These are phyloP conservation scores for Ophiognomonia clavigignenti-juglandacearum DNA, from an alignment of 2,329 filamentous ascomycete genomes.

Conservation along the genomic window DNA sequence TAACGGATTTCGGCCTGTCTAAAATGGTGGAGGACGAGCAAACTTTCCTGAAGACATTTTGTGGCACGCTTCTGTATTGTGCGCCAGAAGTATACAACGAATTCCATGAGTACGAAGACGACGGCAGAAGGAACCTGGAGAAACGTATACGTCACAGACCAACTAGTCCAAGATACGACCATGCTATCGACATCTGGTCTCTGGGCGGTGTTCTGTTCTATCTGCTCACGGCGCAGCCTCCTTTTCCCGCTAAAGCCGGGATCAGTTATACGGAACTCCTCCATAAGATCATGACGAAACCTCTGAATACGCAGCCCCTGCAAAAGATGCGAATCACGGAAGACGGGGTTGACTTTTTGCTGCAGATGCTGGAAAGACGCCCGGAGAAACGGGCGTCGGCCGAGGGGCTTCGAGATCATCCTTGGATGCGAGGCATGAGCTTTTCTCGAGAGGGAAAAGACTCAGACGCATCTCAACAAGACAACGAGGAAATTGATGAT, in stretches of 20 bases:
- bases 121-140: slow-evolving; percentile 58
- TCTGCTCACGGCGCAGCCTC: slow-evolving; percentile 71
- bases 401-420: slow-evolving; percentile 61
- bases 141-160: slow-evolving; percentile 54
- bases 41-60: slow-evolving; percentile 93
- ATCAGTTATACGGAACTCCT: slow-evolving; percentile 76
- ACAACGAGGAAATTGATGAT: slow-evolving; percentile 62
- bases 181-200: slow-evolving; percentile 95
- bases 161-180: slow-evolving; percentile 68
- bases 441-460: slow-evolving; percentile 26
- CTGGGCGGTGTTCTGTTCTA: slow-evolving; percentile 89
- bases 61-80: slow-evolving; percentile 91
- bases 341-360: slow-evolving; percentile 67
- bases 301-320: slow-evolving; percentile 63
- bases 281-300: slow-evolving; percentile 77
- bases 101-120: slow-evolving; percentile 63
- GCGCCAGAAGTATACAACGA: slow-evolving; percentile 92
- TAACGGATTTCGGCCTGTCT: slow-evolving; percentile 94
- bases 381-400: slow-evolving; percentile 74
- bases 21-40: slow-evolving; percentile 89
- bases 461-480: slow-evolving; percentile 37
- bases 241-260: slow-evolving; percentile 74
- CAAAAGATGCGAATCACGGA: slow-evolving; percentile 54
- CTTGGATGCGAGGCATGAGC: slow-evolving; percentile 58
- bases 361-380: slow-evolving; percentile 74